These are phyloP conservation scores for Xylariaceae sp. DNA, from an alignment of 2,329 filamentous ascomycete species.

Conservation along the genomic window DNA sequence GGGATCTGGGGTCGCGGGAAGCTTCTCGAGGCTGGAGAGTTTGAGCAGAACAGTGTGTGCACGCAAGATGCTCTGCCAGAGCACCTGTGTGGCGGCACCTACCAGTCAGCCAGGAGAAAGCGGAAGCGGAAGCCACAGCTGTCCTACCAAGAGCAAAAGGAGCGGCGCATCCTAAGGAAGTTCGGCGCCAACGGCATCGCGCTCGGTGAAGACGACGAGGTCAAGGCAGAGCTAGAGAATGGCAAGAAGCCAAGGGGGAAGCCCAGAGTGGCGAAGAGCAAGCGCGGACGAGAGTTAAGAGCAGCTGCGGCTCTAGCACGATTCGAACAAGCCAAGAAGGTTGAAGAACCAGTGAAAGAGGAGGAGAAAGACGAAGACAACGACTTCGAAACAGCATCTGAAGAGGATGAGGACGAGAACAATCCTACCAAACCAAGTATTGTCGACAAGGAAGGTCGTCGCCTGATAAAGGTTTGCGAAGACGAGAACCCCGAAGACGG, in stretches of 20 bases:
- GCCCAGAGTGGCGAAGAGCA: constrained; percentile 69
- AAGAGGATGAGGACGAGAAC: constrained; percentile 35
- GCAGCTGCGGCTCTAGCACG: constrained; percentile 72
- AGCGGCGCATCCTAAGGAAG: constrained; percentile 66
- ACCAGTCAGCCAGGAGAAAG: constrained; percentile 54
- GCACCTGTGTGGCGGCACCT: constrained; percentile 78
- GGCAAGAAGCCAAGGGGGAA: constrained; percentile 58
- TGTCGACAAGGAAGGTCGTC: constrained; percentile 59
- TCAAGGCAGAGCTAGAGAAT: constrained; percentile 61
- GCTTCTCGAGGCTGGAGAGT: constrained; percentile 55
- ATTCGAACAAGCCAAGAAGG: constrained; percentile 56
- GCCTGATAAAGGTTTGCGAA: constrained; percentile 70
- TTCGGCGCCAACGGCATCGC: constrained; percentile 66
- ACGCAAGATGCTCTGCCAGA: constrained; percentile 57
- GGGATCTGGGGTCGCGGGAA: constrained; percentile 76
- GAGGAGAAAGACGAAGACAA: constrained; percentile 28
- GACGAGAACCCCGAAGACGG: constrained; percentile 56
- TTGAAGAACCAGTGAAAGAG: constrained; percentile 36
- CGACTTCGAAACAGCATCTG: constrained; percentile 37
- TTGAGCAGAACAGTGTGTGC: constrained; percentile 47
- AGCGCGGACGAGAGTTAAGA: constrained; percentile 66
- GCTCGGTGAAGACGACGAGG: constrained; percentile 63
- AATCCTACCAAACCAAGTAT: constrained; percentile 50
- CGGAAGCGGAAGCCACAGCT: constrained; percentile 47
- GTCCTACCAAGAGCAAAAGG: constrained; percentile 67